Percentiles rank a stretch among this genome's conserved stretches.
Evolutionary conservation across 495 filamentous ascomycete genomes (phyloP).

Genomic region (Tetracladium marchalianum): DNA sequence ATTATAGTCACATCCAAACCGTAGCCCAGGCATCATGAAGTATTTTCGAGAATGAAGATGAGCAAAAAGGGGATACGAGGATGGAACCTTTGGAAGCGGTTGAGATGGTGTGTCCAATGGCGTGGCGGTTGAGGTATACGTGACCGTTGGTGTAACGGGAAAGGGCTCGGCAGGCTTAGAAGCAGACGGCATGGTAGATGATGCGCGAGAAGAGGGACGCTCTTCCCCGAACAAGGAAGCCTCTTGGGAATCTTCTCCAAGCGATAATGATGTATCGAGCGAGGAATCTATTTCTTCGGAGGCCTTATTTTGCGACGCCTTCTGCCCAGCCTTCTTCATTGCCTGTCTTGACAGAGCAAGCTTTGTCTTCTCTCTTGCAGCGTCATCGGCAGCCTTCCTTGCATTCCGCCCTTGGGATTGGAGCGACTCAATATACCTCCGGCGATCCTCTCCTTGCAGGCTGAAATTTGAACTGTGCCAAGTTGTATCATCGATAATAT

Average conservation of each 20-base stretch:
- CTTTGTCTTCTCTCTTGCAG: conserved; percentile 5
- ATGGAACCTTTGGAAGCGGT: conserved; percentile 23
- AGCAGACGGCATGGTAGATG: conserved; percentile 1
- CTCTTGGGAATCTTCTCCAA: conserved; percentile 7
- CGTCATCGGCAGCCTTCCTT: conserved; percentile 5
- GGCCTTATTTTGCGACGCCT: conserved; percentile 1
- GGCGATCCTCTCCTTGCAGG: conserved; percentile 12
- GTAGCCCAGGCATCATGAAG: conserved; percentile 81
- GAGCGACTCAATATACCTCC: conserved; percentile 18
- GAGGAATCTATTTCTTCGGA: conserved; percentile 21
- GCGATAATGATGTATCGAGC: conserved; percentile 18
- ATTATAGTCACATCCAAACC: conserved; percentile 89
- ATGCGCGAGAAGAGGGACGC: conserved; percentile 9
- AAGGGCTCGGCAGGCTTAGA: conserved; percentile 14
- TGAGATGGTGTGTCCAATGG: conserved; percentile 19
- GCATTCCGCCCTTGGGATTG: conserved; percentile 16
- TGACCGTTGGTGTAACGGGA: conserved; percentile 16
- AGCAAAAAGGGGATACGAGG: conserved; percentile 42
- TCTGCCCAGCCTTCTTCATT: conserved; percentile 3
- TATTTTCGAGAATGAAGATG: conserved; percentile 74
- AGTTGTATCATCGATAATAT: conserved; percentile 65
- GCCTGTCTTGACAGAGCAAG: conserved; percentile 7
- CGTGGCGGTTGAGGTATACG: conserved; percentile 8
- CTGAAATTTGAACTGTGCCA: conserved; percentile 44
- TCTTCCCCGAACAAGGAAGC: conserved; percentile 7